These are phyloP conservation scores for Saccharomyces mikatae DNA, from an alignment of 805 yeast genomes.

Conservation along the genomic window DNA sequence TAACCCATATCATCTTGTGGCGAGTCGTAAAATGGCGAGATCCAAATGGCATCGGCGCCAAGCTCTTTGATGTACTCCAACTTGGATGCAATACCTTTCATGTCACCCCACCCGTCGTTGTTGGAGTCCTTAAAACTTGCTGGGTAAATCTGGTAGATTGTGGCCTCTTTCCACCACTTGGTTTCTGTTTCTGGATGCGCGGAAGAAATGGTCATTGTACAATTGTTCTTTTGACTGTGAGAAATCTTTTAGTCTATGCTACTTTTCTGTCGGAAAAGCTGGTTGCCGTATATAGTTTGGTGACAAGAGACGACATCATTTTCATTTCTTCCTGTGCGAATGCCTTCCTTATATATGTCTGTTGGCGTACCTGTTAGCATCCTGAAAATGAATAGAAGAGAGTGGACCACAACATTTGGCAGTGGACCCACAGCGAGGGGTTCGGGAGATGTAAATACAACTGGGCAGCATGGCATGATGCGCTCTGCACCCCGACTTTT, in stretches of 20 bases:
- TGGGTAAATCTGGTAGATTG: conserved; percentile 53
- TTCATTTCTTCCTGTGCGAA: too few relatives aligned
- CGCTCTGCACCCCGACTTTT: neutral
- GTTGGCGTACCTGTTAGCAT: too few relatives aligned
- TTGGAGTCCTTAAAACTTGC: conserved; percentile 53
- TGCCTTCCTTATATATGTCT: too few relatives aligned
- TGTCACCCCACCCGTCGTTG: conserved; percentile 52
- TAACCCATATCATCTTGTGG: conserved; percentile 60
- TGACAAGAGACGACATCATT: too few relatives aligned
- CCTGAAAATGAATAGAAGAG: too few relatives aligned
- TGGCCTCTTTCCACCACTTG: conserved; percentile 48
- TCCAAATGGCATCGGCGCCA: conserved; percentile 47
- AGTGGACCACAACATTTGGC: too few relatives aligned
- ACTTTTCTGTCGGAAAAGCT: neutral
- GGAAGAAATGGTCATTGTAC: neutral
- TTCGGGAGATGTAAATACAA: too few relatives aligned
- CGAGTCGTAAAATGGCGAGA: conserved; percentile 49
- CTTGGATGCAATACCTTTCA: conserved; percentile 44
- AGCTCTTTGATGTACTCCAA: conserved; percentile 44
- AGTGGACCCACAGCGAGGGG: too few relatives aligned
- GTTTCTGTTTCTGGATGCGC: conserved; percentile 9
- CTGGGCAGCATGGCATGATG: neutral
- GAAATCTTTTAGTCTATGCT: neutral
- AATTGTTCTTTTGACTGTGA: neutral
- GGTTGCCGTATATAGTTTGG: neutral